Evolutionary conservation across 768 basidiomycete species (phyloP), one percentile per base, ranked within the genome.

Genomic region (Neoboletus subvelutipes): DNA sequence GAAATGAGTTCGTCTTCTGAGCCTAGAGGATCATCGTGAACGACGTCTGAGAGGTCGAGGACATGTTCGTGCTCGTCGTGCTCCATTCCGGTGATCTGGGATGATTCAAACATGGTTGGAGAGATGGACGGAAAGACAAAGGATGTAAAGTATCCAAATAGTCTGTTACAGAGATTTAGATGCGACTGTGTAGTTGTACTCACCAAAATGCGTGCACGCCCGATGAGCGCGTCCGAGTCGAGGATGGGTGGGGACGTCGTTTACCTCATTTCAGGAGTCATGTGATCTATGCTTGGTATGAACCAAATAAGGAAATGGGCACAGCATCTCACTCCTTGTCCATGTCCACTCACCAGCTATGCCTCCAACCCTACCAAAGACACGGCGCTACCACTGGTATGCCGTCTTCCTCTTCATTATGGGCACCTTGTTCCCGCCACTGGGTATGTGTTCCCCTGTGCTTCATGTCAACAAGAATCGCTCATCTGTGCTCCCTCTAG

Each of bases 401-500:
- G 76, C 85, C 15, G 84, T 89, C 56, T 39, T 94, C 12, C 80
- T 98, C 34, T 94, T 94, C 74, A 83, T 97, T 50, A 72, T 91
- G 55, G 95, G 94, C n/a, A 88, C 92, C 1, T 78, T 98, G 50
- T 84, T 98, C 55, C 94, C 94, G 10, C 94, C 94, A 29, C 80
- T 98, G 29, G 94, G 94, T 95, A 47, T 52, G 82, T 69, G 15
- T 5, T 17, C 39, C 3, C 18, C 12, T 17, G 2, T n/a, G 5
- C 31, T 12, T 12, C 28, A 10, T 28, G 13, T 17, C 42, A 39
- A 28, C 53, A 11, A 37, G 46, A 24, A 18, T 11, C 45, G 17
- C 54, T 57, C 55, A 60, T 45, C 26, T 33, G 24, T 26, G n/a
- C 28, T 46, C 50, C 54, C 56, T 55, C 4, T 68, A 97, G 94